A percentile compares a stretch with the other conserved stretches of the same genome.
These are phyloP conservation scores for Leucogyrophana mollusca DNA, from an alignment of 768 basidiomycete genomes.

Conservation along the genomic window DNA sequence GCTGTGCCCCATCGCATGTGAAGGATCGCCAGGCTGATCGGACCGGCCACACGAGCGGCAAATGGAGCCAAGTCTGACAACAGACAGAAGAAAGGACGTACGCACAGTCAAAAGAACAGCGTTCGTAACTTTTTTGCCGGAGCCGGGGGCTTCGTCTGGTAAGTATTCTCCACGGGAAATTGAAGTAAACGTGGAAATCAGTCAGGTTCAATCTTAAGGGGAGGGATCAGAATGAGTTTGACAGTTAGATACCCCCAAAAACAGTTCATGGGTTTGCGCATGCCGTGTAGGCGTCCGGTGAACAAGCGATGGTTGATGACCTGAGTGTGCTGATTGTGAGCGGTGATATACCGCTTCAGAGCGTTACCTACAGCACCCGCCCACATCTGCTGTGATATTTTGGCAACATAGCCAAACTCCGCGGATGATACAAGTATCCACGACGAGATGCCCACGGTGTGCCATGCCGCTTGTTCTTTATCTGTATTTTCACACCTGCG, in stretches of 20 bases:
- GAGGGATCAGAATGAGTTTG: too few species aligned
- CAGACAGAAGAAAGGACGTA: too few species aligned
- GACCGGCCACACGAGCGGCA: conserved; percentile 2
- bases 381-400: conserved; percentile 4
- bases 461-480: neutral
- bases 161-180: too few species aligned
- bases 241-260: too few species aligned
- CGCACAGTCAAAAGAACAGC: too few species aligned
- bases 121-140: too few species aligned
- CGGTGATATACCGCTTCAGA: conserved; percentile 4
- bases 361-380: conserved; percentile 4
- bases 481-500: neutral
- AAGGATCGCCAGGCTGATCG: conserved; percentile 9
- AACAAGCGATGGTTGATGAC: conserved; percentile 4
- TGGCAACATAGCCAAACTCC: conserved; percentile 4
- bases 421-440: conserved; percentile 4
- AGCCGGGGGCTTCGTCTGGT: too few species aligned
- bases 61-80: neutral
- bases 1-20: neutral
- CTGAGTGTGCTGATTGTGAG: conserved; percentile 8
- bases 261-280: too few species aligned
- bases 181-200: too few species aligned
- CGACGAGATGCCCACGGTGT: conserved; percentile 2
- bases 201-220: too few species aligned
- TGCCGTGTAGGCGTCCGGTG: conserved; percentile 5